phyloP scores from a whole-genome alignment of 1,139 yeast species.

The Hanseniaspora gamundiae region DNA sequence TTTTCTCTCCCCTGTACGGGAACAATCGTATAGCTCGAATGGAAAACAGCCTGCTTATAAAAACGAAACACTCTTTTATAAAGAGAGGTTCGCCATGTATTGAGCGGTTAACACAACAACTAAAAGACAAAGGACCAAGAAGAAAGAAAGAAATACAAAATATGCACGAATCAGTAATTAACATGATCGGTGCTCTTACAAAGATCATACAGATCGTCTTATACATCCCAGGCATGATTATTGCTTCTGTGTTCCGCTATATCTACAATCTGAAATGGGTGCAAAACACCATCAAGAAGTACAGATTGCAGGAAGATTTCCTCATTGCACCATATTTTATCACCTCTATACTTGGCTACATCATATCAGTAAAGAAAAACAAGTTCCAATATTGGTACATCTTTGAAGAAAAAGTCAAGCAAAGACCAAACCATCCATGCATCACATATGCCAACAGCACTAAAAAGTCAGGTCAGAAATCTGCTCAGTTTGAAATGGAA shows the following conservation, averaged over 20 bases:
- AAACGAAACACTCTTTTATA: too few species aligned
- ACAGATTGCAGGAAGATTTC: slow-evolving; percentile 43
- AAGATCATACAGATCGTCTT: neutral
- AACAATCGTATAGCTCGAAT: too few species aligned
- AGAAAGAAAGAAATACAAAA: too few species aligned
- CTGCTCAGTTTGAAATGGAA: slow-evolving; percentile 52
- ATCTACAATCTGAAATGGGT: neutral
- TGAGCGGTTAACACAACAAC: too few species aligned
- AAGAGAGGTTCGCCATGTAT: too few species aligned
- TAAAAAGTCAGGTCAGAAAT: slow-evolving; percentile 9
- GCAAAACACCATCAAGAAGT: slow-evolving; percentile 36
- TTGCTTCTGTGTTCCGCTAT: neutral
- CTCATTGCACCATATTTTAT: slow-evolving; percentile 35
- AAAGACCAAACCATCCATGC: slow-evolving; percentile 43
- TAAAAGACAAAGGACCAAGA: neutral
- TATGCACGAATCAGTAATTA: too few species aligned
- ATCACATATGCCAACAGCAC: slow-evolving; percentile 51
- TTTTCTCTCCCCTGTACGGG: too few species aligned
- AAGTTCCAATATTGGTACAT: slow-evolving; percentile 55
- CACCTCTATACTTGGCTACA: slow-evolving; percentile 32
- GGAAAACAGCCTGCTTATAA: too few species aligned
- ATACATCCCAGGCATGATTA: neutral
- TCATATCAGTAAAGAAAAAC: slow-evolving; percentile 31
- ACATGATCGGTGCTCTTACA: too few species aligned
- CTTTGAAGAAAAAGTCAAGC: slow-evolving; percentile 41